phyloP scores from a whole-genome alignment of 768 basidiomycete genomes.

The Xanthoconium purpureum region DNA sequence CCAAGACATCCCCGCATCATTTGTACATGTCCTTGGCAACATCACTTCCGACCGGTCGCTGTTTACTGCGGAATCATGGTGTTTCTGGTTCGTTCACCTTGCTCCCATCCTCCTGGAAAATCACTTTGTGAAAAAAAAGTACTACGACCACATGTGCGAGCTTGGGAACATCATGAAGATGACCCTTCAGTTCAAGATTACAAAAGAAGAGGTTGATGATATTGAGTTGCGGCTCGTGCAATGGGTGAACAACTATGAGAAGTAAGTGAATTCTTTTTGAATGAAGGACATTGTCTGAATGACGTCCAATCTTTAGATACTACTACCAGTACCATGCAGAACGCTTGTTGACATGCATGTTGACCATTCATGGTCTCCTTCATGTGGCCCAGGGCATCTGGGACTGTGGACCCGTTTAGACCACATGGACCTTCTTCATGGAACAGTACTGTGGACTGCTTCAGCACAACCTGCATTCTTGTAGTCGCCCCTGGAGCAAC shows the following conservation, averaged over 20 bases:
- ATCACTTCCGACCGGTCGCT: constrained; percentile 19
- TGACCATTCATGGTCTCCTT: background rate
- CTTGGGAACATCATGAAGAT: constrained; percentile 7
- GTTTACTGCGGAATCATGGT: constrained; percentile 19
- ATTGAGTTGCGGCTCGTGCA: background rate
- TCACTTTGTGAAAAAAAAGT: constrained; percentile 6
- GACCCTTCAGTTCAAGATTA: background rate
- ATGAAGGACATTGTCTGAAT: too few species aligned
- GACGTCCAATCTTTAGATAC: background rate
- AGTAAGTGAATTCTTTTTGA: background rate
- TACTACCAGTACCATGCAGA: background rate
- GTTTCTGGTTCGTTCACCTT: constrained; percentile 21
- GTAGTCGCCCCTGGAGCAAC: background rate
- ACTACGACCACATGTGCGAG: constrained; percentile 10
- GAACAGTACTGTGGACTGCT: background rate
- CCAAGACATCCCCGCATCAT: constrained; percentile 29
- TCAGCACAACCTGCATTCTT: background rate
- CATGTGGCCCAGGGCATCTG: background rate
- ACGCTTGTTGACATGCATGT: background rate
- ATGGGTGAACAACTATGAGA: constrained; percentile 10
- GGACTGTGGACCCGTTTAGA: background rate
- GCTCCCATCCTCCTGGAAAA: constrained; percentile 15
- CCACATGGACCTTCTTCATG: background rate
- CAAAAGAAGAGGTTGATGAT: background rate
- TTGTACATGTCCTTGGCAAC: constrained; percentile 32